These are phyloP conservation scores for Thalassiosira exigua DNA, from an alignment of 352 stramenopile species.

Conservation along the genomic window DNA sequence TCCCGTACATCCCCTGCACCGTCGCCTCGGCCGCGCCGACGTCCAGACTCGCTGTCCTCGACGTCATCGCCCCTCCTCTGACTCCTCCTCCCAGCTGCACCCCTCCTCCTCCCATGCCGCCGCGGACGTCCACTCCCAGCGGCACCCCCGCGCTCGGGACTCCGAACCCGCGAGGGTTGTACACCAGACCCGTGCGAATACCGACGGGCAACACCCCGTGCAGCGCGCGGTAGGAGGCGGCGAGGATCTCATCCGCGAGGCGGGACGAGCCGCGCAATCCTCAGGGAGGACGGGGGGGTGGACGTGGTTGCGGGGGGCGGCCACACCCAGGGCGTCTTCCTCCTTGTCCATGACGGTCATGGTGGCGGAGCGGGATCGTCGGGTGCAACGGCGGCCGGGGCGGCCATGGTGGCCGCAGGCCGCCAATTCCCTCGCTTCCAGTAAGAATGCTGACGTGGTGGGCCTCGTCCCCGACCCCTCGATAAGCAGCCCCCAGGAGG, in stretches of 20 bases:
- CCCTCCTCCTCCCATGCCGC: slow-evolving; percentile 20
- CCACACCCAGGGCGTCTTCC: slow-evolving; percentile 24
- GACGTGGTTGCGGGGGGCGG: not conserved
- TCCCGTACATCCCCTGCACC: slow-evolving; percentile 44
- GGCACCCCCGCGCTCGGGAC: slow-evolving; percentile 44
- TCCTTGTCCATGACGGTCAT: slow-evolving; percentile 30
- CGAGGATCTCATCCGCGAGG: slow-evolving; percentile 73
- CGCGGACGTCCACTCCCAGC: slow-evolving; percentile 42
- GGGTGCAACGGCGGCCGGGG: too few species aligned
- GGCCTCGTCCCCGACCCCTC: too few species aligned
- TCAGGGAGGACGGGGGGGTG: slow-evolving; percentile 5
- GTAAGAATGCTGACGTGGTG: too few species aligned
- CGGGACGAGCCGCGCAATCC: slow-evolving; percentile 44
- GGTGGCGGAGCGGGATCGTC: too few species aligned
- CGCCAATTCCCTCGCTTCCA: too few species aligned
- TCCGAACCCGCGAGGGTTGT: slow-evolving; percentile 68
- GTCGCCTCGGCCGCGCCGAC: slow-evolving; percentile 54
- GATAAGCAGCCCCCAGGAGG: slow-evolving; percentile 25
- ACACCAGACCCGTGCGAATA: slow-evolving; percentile 68
- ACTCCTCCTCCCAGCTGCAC: slow-evolving; percentile 24
- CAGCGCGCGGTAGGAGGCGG: slow-evolving; percentile 60
- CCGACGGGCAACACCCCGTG: slow-evolving; percentile 57
- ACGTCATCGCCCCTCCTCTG: too few species aligned
- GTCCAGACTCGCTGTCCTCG: slow-evolving; percentile 18
- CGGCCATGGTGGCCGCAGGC: too few species aligned